Evolutionary conservation across 2,329 filamentous ascomycete genomes (phyloP), one percentile per base, ranked within the genome.

Genomic region (Aureobasidium lini): DNA sequence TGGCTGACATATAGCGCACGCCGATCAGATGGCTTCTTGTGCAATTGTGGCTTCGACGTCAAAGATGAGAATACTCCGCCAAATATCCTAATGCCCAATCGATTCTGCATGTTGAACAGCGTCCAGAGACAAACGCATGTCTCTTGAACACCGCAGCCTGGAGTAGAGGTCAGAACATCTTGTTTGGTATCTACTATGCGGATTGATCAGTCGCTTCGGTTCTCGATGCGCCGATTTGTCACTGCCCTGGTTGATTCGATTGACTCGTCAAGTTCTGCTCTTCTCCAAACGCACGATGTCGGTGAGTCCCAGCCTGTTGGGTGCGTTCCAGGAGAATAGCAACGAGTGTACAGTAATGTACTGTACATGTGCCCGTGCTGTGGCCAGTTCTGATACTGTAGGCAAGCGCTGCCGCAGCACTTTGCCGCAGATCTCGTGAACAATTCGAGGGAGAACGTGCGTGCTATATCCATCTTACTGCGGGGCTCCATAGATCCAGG

Each of bases 401-500:
- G 43, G 54, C 54, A 57, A 48, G 44, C 43, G 43, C 36, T 32
- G 43, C 54, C 54, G 54, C 54, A 48, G 42, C 34, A 48, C n/a
- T 57, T 40, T 43, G 34, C 52, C 54, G 54, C 54, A 48, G 43
- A 57, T 57, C 54, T 57, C 54, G 54, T 57, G 54, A 57, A 43
- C 54, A 57, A n/a, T 11, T 47, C 43, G 34, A 47, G 34, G 42
- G 3, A 18, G 32, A 47, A 48, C 54, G 54, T 57, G 54, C 54
- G 52, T 56, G 52, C 52, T 56, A 56, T 46, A 56, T 37, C 13
- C 52, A 57, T 48, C 54, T 57, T 18, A 48, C 42, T 48, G 54
- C 34, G 54, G 54, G 42, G 43, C 18, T 57, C 42, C 52, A 43
- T 46, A 37, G 31, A 42, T 28, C 28, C 52, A 57, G 52, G 52